Evolutionary conservation across 768 basidiomycete genomes (phyloP).

Genomic region (Agaricus blazei): DNA sequence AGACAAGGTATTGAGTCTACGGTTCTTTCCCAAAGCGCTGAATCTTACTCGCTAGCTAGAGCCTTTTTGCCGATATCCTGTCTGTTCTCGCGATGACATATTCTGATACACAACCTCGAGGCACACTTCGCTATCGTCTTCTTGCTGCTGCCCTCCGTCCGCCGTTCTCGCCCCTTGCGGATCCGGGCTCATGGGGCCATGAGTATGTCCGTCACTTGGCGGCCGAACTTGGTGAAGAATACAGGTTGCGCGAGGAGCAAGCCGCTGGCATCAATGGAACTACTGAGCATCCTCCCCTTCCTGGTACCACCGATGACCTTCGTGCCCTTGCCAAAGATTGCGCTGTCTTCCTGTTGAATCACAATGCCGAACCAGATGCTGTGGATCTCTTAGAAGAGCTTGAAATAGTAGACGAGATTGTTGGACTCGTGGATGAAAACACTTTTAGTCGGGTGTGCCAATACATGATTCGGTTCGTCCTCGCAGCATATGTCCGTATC

Average conservation of each 20-base stretch:
- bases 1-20: constrained; percentile 51
- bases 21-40: background rate
- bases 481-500: background rate
- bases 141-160: constrained; percentile 70
- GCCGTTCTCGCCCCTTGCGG: constrained; percentile 61
- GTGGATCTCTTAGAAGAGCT: constrained; percentile 93
- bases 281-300: constrained; percentile 25
- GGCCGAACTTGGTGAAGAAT: constrained; percentile 95
- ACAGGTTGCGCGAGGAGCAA: constrained; percentile 57
- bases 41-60: constrained; percentile 38
- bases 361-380: constrained; percentile 98
- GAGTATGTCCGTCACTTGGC: constrained; percentile 98
- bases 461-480: constrained; percentile 86
- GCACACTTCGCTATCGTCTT: constrained; percentile 90
- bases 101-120: constrained; percentile 94
- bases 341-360: constrained; percentile 82
- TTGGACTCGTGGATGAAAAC: constrained; percentile 77
- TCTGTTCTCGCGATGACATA: constrained; percentile 99
- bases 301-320: constrained; percentile 71
- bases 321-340: constrained; percentile 76
- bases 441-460: constrained; percentile 87
- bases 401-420: constrained; percentile 80
- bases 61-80: constrained; percentile 93
- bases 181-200: constrained; percentile 98
- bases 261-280: constrained; percentile 23